Evolutionary conservation across 352 stramenopile genomes (phyloP).

Genomic region (Phytophthora niederhauseri): DNA sequence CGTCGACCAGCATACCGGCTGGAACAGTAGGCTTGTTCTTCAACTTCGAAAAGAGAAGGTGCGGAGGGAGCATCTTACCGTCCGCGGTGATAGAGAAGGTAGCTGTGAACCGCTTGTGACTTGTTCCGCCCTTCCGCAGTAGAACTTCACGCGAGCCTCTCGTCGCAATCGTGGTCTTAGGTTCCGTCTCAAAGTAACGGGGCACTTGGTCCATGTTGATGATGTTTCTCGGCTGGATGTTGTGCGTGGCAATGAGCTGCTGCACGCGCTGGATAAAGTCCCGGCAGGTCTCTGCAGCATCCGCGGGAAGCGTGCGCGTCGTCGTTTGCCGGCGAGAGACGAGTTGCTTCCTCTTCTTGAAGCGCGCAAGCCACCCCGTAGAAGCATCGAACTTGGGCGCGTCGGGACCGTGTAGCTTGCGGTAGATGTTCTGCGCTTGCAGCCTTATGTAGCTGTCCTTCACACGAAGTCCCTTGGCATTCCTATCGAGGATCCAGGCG

Average conservation of each 20-base stretch:
- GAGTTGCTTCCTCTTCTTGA: conserved; percentile 5
- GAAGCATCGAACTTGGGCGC: background rate
- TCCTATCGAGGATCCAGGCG: background rate
- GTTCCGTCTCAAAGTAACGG: conserved; percentile 15
- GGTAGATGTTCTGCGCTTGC: conserved; percentile 6
- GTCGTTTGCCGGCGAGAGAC: conserved; percentile 5
- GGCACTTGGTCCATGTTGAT: conserved; percentile 7
- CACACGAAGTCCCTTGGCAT: conserved; percentile 11
- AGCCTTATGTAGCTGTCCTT: conserved; percentile 17
- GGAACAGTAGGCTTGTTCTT: conserved; percentile 13
- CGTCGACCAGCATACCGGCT: conserved; percentile 4
- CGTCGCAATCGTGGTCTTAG: conserved; percentile 6
- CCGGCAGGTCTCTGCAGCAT: too few relatives aligned
- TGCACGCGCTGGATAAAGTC: too few relatives aligned
- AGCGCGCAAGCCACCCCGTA: conserved; percentile 2
- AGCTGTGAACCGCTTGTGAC: conserved; percentile 13
- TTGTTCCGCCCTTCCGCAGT: conserved; percentile 12
- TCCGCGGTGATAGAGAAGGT: conserved; percentile 18
- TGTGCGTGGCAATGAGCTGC: too few relatives aligned
- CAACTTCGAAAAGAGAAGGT: conserved; percentile 15
- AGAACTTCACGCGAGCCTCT: conserved; percentile 8
- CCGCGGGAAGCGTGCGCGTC: too few relatives aligned
- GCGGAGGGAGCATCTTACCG: background rate
- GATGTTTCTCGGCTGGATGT: too few relatives aligned
- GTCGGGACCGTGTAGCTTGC: background rate